Base-by-base conservation (phyloP, 2,329 filamentous ascomycete genomes). In the Diaporthe longicolla region DNA sequence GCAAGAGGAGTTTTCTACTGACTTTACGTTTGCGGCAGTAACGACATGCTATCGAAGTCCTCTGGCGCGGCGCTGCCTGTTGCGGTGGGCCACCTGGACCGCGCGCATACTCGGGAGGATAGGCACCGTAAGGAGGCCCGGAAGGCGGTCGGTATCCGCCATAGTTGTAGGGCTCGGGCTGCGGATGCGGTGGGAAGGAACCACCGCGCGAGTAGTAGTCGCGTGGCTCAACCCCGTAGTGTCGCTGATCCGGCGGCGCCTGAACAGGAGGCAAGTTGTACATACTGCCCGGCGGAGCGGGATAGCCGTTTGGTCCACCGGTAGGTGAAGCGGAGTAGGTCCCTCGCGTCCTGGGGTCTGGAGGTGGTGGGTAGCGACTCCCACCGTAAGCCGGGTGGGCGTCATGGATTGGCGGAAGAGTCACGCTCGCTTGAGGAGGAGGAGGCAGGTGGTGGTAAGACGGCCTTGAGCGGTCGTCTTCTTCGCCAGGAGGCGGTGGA, bases 21-120 rank as follows among this genome's bases (percentile, higher is more conserved):
- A 91, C 89, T 87, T 91, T 91, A 79, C 89, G 84, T 80, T 90
- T 89, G n/a, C 89, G 82, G 79, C 89, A 91, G 76, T 91, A 91
- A 71, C 87, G 85, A 79, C 89, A 91, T 5, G 89, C 89, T 76
- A 91, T 91, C 0, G 89, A 90, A 1, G 89, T 91, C 40, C 89
- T 84, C 79, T 91, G 89, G 29, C 89, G 83, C 1, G 89, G 89
- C 4, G 89, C 89, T 26, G 88, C 86, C 78, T 89, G 88, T 80
- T 87, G 82, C 24, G 83, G 81, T 48, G 83, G 81, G 37, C 79
- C 81, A 52, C 82, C 83, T 24, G 77, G 79, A n/a, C 82, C 81
- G 76, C 77, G 81, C 50, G 76, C 75, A 74, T 80, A 82, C 13
- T 82, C 80, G 29, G 78, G 74, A 54, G 79, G 73, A 50, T 80